Conservation (phyloP, 1,284 basidiomycete genomes). For the Malassezia obtusa region DNA sequence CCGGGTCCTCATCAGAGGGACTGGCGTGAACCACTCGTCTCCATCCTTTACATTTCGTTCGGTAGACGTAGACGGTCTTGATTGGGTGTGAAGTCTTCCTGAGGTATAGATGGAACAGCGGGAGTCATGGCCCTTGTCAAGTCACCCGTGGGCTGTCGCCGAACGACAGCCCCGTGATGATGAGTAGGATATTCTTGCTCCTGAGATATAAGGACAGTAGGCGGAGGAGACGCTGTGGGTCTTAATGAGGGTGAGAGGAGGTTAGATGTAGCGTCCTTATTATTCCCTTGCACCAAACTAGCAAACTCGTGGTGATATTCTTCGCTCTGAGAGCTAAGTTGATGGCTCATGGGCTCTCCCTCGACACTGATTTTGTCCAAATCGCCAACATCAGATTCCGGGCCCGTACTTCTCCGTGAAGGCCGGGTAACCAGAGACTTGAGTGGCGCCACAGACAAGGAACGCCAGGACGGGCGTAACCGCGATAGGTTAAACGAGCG, state of each 20-base stretch:
- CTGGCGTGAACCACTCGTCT: too few relatives aligned
- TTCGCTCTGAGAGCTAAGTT: neutral
- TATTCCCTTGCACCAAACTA: neutral
- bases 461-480: neutral
- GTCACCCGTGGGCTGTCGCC: neutral
- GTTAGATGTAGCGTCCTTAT: neutral
- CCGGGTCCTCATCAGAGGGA: too few relatives aligned
- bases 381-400: neutral
- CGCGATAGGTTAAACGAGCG: neutral
- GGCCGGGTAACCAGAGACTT: neutral
- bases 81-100: too few relatives aligned
- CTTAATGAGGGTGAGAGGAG: neutral
- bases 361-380: conserved; percentile 4
- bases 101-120: neutral
- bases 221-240: conserved; percentile 1
- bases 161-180: neutral
- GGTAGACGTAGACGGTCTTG: too few relatives aligned
- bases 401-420: neutral
- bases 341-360: neutral
- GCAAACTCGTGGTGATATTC: conserved; percentile 12
- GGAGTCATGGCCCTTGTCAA: conserved; percentile 2
- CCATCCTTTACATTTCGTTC: too few relatives aligned
- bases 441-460: neutral
- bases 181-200: neutral
- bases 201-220: conserved; percentile 1